Percentiles rank a stretch among this genome's conserved stretches.
Conservation (phyloP, 768 basidiomycete genomes). For the Russula foetens region DNA sequence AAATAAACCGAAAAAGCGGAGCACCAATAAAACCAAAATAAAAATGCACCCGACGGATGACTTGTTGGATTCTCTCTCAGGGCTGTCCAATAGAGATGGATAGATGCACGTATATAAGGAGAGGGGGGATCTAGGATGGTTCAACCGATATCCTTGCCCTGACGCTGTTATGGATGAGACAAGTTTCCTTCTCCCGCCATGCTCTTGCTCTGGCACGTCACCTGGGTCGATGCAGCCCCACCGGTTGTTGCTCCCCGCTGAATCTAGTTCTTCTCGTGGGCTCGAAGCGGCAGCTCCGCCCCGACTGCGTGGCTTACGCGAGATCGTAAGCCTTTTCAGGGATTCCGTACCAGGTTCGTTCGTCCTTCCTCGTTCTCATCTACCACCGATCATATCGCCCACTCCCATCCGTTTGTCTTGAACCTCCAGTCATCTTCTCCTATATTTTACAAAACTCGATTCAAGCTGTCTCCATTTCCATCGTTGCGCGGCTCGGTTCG, state of each 20-base stretch:
- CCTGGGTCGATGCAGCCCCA: background rate
- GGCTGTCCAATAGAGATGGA: background rate
- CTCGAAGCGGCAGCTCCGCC: constrained; percentile 11
- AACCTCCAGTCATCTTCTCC: constrained; percentile 48
- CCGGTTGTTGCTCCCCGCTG: background rate
- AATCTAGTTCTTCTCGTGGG: constrained; percentile 1
- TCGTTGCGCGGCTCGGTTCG: constrained; percentile 61
- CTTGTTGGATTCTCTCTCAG: constrained; percentile 3
- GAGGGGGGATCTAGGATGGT: background rate
- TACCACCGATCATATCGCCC: background rate
- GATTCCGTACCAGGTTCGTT: constrained; percentile 18
- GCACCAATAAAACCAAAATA: background rate
- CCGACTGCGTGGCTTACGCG: constrained; percentile 15
- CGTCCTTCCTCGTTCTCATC: background rate
- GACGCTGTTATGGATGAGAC: background rate
- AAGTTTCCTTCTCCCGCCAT: background rate
- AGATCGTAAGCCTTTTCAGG: constrained; percentile 14
- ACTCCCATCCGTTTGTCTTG: background rate
- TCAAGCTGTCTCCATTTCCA: constrained; percentile 55
- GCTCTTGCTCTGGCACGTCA: background rate
- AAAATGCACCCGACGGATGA: background rate
- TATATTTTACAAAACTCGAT: constrained; percentile 70
- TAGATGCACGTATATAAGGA: background rate
- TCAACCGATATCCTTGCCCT: background rate
- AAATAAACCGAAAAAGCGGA: background rate